Evolutionary conservation across 129 eudicot species (phyloP), one percentile per base, ranked within the genome.

Genomic region (Pittosporum tobira): DNA sequence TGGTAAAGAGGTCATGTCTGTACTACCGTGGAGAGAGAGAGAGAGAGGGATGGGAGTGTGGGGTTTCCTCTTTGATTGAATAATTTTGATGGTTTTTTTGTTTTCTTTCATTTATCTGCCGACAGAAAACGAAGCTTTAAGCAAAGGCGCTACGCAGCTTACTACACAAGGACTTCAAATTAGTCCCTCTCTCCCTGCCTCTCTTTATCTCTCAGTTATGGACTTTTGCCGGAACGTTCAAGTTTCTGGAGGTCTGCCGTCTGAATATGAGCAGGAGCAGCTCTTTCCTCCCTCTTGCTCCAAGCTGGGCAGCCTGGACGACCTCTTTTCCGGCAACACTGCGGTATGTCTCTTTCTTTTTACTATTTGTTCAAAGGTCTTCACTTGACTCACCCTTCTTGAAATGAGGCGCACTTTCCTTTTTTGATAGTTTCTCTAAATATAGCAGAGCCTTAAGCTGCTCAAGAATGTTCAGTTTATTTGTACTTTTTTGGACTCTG

Each of bases 271-370:
- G 51, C 77, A 72, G 48, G 72, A 70, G 43, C 58, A 70, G 23
- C 67, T 70, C 19, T 44, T 68, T 42, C 22, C 64, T 16, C 24
- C 61, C 40, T 23, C 72, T 57, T 47, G 57, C 62, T 23, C 70
- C 12, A 65, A 46, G 26, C 62, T 26, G 43, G 70, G 79, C 62
- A 79, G 74, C 74, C 80, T 79, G 54, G 80, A 79, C 44, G 77
- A 79, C 71, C 74, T 79, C 37, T 77, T 79, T 54, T 74, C 77
- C 49, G 69, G 71, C 42, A 79, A 79, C 65, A 57, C 61, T 29
- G 51, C 61, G 77, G 80, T 74, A 61, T 37, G 34, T 13, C n/a
- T 42, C 34, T 58, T 69, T 31, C 14, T 23, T 36, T 15, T 31
- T 42, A 15, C 50, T 30, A 31, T 13, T 21, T 64, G 0, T 16